Evolutionary conservation across 1,284 basidiomycete species (phyloP).

Genomic region (Schizophyllum commune): DNA sequence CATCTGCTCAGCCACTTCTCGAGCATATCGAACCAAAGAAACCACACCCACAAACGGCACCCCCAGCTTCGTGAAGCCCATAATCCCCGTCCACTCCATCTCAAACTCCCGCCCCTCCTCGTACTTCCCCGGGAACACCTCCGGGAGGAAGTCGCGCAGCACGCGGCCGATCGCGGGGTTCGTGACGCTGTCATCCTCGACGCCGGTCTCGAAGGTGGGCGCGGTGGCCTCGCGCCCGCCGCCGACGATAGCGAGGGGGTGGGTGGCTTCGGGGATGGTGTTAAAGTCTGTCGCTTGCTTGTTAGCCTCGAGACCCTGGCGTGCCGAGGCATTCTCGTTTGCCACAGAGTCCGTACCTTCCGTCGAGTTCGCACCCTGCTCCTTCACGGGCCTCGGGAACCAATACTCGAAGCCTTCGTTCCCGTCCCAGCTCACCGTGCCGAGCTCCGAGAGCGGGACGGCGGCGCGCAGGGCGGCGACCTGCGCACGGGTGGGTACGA

Average conservation of each 20-base stretch:
- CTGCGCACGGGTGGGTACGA: constrained; percentile 72
- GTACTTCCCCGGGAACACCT: constrained; percentile 48
- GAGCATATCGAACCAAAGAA: too few relatives aligned
- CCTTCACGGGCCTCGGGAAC: constrained; percentile 59
- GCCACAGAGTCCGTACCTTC: too few relatives aligned
- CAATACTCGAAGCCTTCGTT: constrained; percentile 51
- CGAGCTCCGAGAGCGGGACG: constrained; percentile 27
- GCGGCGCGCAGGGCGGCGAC: constrained; percentile 55
- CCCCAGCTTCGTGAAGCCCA: constrained; percentile 61
- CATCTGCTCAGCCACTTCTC: too few relatives aligned
- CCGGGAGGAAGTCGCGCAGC: constrained; percentile 52
- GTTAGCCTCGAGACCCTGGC: too few relatives aligned
- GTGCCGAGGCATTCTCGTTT: too few relatives aligned
- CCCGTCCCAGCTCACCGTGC: constrained; percentile 33
- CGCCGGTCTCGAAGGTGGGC: constrained; percentile 41
- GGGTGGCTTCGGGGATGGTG: too few relatives aligned
- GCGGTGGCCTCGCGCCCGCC: constrained; percentile 50
- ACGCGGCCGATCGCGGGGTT: constrained; percentile 38
- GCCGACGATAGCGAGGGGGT: constrained; percentile 66
- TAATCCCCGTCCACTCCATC: constrained; percentile 82
- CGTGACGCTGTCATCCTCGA: constrained; percentile 54
- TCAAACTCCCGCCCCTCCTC: constrained; percentile 41
- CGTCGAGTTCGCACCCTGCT: too few relatives aligned
- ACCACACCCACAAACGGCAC: constrained; percentile 59
- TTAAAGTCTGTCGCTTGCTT: too few relatives aligned